A percentile compares a stretch with the other conserved stretches of the same genome.
Evolutionary conservation across 2,329 filamentous ascomycete species (phyloP).

Genomic region (Exophiala spinifera): DNA sequence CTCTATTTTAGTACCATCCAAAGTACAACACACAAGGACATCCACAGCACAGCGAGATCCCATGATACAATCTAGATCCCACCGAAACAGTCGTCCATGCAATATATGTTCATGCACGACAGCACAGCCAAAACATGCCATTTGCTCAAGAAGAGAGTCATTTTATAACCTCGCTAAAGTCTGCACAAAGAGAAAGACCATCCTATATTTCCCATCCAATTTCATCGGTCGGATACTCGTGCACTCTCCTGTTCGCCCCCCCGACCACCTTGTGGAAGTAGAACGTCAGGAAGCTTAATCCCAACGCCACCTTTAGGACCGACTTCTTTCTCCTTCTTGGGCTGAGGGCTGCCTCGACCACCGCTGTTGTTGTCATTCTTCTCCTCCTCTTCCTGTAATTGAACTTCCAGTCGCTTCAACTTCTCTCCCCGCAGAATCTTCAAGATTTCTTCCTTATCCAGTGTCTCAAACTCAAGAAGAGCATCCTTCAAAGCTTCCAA

Average conservation of each 20-base stretch:
- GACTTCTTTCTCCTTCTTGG: conserved; percentile 28
- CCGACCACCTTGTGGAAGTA: conserved; percentile 25
- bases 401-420: conserved; percentile 62
- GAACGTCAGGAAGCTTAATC: conserved; percentile 30
- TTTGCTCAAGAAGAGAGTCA: conserved; percentile 6
- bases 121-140: background rate
- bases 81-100: too few species aligned
- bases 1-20: too few species aligned
- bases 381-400: conserved; percentile 54
- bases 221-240: conserved; percentile 20
- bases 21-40: too few species aligned
- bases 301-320: conserved; percentile 25
- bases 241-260: conserved; percentile 24
- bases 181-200: conserved; percentile 1
- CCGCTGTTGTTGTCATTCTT: conserved; percentile 31
- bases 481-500: conserved; percentile 85
- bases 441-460: conserved; percentile 84
- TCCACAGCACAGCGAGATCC: too few species aligned
- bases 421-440: conserved; percentile 85
- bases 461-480: conserved; percentile 88
- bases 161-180: conserved; percentile 9
- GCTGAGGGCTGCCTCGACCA: conserved; percentile 25
- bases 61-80: too few species aligned
- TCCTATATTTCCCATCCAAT: background rate
- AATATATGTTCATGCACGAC: too few species aligned